Base-by-base conservation (phyloP, 73 alveolate genomes). In the Durusdinium trenchii region DNA sequence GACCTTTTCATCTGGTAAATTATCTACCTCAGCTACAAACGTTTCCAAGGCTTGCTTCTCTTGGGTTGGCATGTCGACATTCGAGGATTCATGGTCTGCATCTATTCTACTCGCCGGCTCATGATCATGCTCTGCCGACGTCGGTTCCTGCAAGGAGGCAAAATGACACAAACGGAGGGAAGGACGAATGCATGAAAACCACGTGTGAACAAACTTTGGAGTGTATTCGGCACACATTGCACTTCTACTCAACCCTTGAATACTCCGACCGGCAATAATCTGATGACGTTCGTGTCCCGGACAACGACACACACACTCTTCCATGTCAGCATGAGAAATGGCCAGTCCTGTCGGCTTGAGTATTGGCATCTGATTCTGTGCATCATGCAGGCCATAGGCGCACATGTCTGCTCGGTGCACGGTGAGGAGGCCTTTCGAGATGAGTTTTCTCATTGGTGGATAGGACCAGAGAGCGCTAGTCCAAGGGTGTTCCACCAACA, bases 261-360 rank as follows among this genome's bases (percentile, higher is more conserved):
- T 10, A 36, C 54, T 18, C 3, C 40, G 35, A 35, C 94, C 94
- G 7, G 35, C 81, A 12, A 85, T 46, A 54, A 35, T 42, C 45
- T 40, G 1, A 43, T 85, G 94, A 1, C 4, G 42, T 20, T 38
- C 43, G 23, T 64, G 46, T 16, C 81, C 94, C 2, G 94, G 79
- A 46, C 94, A 85, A 26, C 51, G n/a, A 1, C 45, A 38, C 78
- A 54, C 94, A 12, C n/a, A 45, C 67, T 51, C 42, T 0, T 18
- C 43, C 79, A 85, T 45, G 1, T 38, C 47, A 6, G 26, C 9
- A 38, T 54, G 78, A 14, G 94, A 85, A 3, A 64, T n/a, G 4
- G 71, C 71, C 9, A 85, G 9, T 0, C 94, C 94, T 20, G 94
- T 52, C 38, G 94, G 79, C 45, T 51, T 85, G 42, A 35, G 94